These are phyloP conservation scores for Serendipita sp. DNA, from an alignment of 768 basidiomycete genomes.

Conservation along the genomic window DNA sequence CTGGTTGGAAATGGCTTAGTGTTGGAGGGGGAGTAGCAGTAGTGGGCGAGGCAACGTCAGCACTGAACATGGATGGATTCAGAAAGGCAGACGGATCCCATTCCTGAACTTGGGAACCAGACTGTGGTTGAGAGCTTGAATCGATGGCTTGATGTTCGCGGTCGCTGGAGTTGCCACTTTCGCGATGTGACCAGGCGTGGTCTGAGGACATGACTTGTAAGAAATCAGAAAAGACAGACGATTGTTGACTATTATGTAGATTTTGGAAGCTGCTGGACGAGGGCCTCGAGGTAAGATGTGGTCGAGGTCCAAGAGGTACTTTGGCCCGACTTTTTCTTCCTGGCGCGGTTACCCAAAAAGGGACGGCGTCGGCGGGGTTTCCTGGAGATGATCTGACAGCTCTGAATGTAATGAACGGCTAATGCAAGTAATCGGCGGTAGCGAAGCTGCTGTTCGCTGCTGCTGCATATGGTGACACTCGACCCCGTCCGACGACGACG, in stretches of 20 bases:
- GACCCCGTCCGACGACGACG: no score
- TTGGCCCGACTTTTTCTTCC: neutral
- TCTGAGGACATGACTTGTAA: neutral
- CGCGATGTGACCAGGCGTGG: neutral
- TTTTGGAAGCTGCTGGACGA: no score
- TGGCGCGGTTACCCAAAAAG: neutral
- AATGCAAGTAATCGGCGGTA: no score
- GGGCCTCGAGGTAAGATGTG: neutral
- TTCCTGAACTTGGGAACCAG: neutral
- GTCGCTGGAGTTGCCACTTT: neutral
- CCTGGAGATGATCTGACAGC: neutral
- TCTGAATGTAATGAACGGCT: no score
- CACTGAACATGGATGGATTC: constrained; percentile 1
- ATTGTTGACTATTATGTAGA: no score
- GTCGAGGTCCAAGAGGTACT: neutral
- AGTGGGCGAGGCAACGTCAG: neutral
- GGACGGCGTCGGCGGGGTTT: neutral
- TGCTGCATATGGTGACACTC: no score
- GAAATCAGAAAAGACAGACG: neutral
- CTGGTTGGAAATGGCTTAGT: neutral
- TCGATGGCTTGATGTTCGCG: neutral
- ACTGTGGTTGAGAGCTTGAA: neutral
- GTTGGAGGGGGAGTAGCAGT: constrained; percentile 1
- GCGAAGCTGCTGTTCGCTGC: no score
- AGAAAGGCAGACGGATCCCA: constrained; percentile 5